These are phyloP conservation scores for Mollisia scopiformis DNA, from an alignment of 2,329 filamentous ascomycete genomes.

Conservation along the genomic window DNA sequence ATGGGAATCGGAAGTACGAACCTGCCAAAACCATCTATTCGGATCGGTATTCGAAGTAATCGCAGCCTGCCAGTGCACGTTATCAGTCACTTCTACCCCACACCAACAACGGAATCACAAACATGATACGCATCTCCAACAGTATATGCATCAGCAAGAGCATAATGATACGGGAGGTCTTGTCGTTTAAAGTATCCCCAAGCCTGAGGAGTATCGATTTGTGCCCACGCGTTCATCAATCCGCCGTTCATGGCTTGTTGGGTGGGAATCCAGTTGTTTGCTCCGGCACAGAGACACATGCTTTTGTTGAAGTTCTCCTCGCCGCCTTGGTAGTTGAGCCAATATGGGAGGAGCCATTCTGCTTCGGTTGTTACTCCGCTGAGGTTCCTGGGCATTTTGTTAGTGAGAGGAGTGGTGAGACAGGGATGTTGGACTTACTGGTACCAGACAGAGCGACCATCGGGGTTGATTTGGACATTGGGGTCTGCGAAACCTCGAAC, in stretches of 20 bases:
- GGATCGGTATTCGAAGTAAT: slow-evolving; percentile 47
- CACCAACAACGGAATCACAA: background rate
- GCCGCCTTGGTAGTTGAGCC: slow-evolving; percentile 55
- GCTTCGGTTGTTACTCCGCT: slow-evolving; percentile 39
- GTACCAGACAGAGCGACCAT: slow-evolving; percentile 10
- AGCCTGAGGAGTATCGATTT: slow-evolving; percentile 53
- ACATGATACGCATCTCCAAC: slow-evolving; percentile 57
- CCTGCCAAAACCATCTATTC: slow-evolving; percentile 45
- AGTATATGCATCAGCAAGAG: slow-evolving; percentile 54
- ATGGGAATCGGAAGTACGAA: background rate
- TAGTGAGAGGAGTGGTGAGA: background rate
- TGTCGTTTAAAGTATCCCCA: slow-evolving; percentile 52
- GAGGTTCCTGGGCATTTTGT: background rate
- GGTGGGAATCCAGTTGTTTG: slow-evolving; percentile 53
- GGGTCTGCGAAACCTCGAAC: slow-evolving; percentile 57
- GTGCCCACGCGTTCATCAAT: slow-evolving; percentile 53
- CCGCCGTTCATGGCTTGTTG: slow-evolving; percentile 52
- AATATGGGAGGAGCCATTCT: slow-evolving; percentile 51
- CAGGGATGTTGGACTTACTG: slow-evolving; percentile 2
- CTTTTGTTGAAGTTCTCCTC: slow-evolving; percentile 46
- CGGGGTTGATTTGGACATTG: slow-evolving; percentile 50
- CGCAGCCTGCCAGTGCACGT: slow-evolving; percentile 39
- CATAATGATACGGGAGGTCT: slow-evolving; percentile 55
- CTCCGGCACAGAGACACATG: slow-evolving; percentile 54
- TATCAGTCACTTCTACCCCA: slow-evolving; percentile 3